These are phyloP conservation scores for Fraxinus sp. DNA, from an alignment of 305 asterid species.

Conservation along the genomic window DNA sequence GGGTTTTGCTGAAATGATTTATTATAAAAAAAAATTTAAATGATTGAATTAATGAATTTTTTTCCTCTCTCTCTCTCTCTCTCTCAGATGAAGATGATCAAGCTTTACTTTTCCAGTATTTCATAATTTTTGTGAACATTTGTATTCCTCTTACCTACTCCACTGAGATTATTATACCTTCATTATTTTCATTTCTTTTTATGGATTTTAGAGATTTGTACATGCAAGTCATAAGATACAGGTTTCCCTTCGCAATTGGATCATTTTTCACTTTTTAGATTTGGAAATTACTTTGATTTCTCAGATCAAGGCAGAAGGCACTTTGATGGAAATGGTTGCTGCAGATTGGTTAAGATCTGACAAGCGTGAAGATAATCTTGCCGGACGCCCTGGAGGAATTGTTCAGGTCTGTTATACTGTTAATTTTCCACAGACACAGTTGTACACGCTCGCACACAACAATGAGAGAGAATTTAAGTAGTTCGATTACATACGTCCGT, in stretches of 20 bases:
- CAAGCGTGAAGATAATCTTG: slow-evolving; percentile 74
- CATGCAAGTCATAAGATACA: neutral
- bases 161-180: neutral
- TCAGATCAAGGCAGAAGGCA: slow-evolving; percentile 71
- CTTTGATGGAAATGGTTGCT: slow-evolving; percentile 69
- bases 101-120: neutral
- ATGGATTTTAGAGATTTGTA: slow-evolving; percentile 8
- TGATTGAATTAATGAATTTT: neutral
- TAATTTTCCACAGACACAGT: neutral
- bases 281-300: slow-evolving; percentile 8
- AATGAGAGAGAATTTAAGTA: neutral
- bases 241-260: neutral
- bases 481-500: slow-evolving; percentile 9
- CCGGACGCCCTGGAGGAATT: slow-evolving; percentile 66
- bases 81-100: neutral
- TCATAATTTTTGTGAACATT: neutral
- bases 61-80: neutral
- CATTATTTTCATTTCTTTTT: neutral
- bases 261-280: slow-evolving; percentile 1
- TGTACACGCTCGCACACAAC: neutral
- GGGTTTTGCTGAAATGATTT: neutral
- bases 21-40: neutral
- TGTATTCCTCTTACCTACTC: neutral
- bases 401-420: slow-evolving; percentile 50
- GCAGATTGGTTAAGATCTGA: slow-evolving; percentile 86